Percentiles rank a stretch among this genome's conserved stretches.
Conservation (phyloP, 176 grass and related monocot species). For the Microstegium vimineum region DNA sequence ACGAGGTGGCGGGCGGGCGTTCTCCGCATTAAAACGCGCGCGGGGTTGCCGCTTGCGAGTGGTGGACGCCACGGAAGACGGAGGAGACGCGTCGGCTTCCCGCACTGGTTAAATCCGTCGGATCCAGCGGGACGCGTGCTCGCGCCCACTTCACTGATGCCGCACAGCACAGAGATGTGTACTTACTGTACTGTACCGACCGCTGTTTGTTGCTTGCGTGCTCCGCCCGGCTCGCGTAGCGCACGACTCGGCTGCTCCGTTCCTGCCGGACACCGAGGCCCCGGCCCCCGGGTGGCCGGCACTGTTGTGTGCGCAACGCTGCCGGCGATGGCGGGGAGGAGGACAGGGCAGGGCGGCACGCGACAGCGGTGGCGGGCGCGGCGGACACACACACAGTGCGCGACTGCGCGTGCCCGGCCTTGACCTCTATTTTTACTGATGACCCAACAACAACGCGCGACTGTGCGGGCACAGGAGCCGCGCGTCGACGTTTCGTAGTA, state of each 20-base stretch:
- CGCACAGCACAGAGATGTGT: not conserved
- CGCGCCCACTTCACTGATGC: not conserved
- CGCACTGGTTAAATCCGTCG: not conserved
- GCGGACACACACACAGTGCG: too few relatives aligned
- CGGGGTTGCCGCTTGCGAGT: not conserved
- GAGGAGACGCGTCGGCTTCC: not conserved
- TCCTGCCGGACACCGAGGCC: not conserved
- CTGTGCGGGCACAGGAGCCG: not conserved
- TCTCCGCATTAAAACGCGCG: conserved; percentile 16
- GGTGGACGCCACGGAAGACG: not conserved
- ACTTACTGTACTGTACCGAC: not conserved
- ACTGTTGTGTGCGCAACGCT: not conserved
- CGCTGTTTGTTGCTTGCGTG: not conserved
- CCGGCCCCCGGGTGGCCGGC: not conserved
- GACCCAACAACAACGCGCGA: not conserved
- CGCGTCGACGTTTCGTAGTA: not conserved
- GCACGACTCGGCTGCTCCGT: not conserved
- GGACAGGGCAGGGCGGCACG: not conserved
- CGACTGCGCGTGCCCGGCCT: not conserved
- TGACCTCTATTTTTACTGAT: not conserved
- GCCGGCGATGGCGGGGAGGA: not conserved
- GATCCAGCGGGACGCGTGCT: not conserved
- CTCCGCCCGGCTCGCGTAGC: not conserved
- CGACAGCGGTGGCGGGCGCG: not conserved
- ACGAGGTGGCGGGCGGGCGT: not conserved